Evolutionary conservation across 2,329 filamentous ascomycete genomes (phyloP).

Genomic region (Coniochaeta prunicola): DNA sequence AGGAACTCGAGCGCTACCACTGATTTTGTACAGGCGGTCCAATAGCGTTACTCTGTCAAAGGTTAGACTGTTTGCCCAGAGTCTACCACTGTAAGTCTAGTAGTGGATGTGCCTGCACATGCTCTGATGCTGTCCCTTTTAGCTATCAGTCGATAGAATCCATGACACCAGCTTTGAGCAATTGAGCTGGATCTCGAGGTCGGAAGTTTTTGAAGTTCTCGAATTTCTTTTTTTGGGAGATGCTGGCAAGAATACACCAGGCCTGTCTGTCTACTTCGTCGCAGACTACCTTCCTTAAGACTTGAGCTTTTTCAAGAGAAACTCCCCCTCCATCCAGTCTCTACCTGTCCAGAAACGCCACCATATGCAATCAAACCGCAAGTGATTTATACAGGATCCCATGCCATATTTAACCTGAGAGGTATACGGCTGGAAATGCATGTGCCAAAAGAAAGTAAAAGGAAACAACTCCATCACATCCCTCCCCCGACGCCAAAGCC

Average conservation of each 20-base stretch:
- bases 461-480: neutral
- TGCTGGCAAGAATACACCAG: neutral
- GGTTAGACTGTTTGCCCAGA: neutral
- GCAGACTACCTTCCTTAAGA: too few relatives aligned
- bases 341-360: neutral
- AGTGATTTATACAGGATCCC: neutral
- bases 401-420: neutral
- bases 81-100: too few relatives aligned
- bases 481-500: neutral
- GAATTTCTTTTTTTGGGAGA: neutral
- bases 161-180: too few relatives aligned
- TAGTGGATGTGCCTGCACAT: too few relatives aligned
- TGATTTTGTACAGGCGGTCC: neutral
- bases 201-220: too few relatives aligned
- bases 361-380: neutral
- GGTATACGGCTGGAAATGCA: neutral
- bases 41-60: neutral
- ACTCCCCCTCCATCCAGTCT: neutral
- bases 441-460: neutral
- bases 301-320: neutral
- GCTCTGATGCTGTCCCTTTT: too few relatives aligned
- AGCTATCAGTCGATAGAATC: too few relatives aligned
- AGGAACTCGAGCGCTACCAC: neutral
- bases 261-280: neutral
- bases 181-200: too few relatives aligned